Conservation (phyloP, 2,329 filamentous ascomycete species). For the Aspergillus unguis region DNA sequence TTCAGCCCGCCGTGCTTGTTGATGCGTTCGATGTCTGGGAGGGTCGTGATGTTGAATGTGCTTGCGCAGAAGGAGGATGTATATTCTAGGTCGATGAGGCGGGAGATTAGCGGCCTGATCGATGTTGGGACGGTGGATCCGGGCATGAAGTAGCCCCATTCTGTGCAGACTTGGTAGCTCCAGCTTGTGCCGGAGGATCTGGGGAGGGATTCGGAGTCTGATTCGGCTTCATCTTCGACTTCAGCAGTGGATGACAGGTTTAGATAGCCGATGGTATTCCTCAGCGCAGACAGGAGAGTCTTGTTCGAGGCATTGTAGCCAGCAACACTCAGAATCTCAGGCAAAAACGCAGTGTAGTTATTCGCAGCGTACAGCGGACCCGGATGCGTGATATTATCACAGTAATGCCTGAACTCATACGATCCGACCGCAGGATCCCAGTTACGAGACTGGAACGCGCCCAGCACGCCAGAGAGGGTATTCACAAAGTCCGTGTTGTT, state of each 20-base stretch:
- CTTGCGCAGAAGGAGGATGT: constrained; percentile 60
- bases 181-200: constrained; percentile 47
- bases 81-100: constrained; percentile 64
- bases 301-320: constrained; percentile 33
- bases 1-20: constrained; percentile 74
- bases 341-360: constrained; percentile 29
- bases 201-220: neutral
- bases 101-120: constrained; percentile 68
- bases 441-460: constrained; percentile 54
- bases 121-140: constrained; percentile 65
- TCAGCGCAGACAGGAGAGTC: constrained; percentile 48
- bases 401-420: constrained; percentile 52
- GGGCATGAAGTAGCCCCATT: constrained; percentile 76
- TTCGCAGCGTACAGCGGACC: constrained; percentile 41
- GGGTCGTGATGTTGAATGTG: constrained; percentile 66
- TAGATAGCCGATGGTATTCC: constrained; percentile 58
- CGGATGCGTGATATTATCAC: constrained; percentile 53
- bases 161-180: constrained; percentile 57
- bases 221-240: neutral
- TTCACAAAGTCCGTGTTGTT: constrained; percentile 20
- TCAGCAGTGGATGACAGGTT: constrained; percentile 40
- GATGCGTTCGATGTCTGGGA: constrained; percentile 62
- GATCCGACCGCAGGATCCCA: constrained; percentile 58
- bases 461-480: constrained; percentile 44
- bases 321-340: constrained; percentile 13